Base-by-base conservation (phyloP, 306 rosid genomes). In the Lathyrus oleraceus region DNA sequence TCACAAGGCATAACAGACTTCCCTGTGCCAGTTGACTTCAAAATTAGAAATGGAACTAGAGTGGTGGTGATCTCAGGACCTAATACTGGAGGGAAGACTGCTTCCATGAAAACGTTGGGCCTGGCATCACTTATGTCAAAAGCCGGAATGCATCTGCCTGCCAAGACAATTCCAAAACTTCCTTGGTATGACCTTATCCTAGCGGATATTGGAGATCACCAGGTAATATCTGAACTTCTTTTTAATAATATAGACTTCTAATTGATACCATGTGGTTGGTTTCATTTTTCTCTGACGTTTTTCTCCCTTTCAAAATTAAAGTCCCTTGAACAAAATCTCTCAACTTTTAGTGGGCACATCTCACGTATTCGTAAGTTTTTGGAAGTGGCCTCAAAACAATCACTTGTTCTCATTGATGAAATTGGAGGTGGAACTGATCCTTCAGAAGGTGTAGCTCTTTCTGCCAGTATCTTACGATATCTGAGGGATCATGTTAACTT, bases 351-450 rank as follows among this genome's bases (percentile, higher is more conserved):
- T 40, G 98, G 98, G 59, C 98, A 90, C 80, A 85, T 93, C 56
- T 87, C 86, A 14, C 83, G 90, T 60, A 82, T 93, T 48, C 51
- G 90, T 67, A 87, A 84, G 78, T 87, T 90, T 61, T 73, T 88
- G 81, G 86, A 87, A 82, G 92, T 87, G 81, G 72, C 90, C 70
- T 81, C 94, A 11, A 70, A 83, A 77, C 83, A 85, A 71, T 90
- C 97, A 52, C 96, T 93, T 73, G 91, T 93, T 81, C 97, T 90
- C 63, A 79, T 93, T 35, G 97, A 93, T 78, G 98, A 93, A 84
- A 93, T 93, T 79, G 98, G 98, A 27, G 25, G 96, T 80, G 96
- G 98, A 77, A 93, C 98, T 40, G 98, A 93, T 78, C 98, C 98
- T 61, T 88, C 98, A 47, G 98, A 93, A 87, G 98, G 98, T 47